Conservation (phyloP, 2,329 filamentous ascomycete species). For the Byssoonygena ceratinophila region DNA sequence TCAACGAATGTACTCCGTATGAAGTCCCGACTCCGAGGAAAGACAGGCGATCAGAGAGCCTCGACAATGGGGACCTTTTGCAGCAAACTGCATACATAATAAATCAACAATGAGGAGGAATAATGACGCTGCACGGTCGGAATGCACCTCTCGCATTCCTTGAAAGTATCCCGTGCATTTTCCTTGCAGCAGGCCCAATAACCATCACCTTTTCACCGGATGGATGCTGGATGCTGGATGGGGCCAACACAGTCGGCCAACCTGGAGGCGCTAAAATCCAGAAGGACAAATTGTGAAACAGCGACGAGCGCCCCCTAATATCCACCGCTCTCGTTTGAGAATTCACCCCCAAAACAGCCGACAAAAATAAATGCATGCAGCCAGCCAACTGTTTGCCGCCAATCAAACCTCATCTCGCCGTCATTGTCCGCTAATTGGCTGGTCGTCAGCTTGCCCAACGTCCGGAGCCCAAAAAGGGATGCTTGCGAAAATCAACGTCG, state of each 20-base stretch:
- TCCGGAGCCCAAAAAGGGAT: neutral
- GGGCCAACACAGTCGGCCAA: neutral
- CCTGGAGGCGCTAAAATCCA: neutral
- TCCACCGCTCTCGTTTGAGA: conserved; percentile 9
- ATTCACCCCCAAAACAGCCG: conserved; percentile 9
- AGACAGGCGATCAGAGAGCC: too few species aligned
- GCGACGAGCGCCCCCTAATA: neutral
- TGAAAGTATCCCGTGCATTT: neutral
- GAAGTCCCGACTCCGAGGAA: too few species aligned
- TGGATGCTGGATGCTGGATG: neutral
- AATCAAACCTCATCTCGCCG: neutral
- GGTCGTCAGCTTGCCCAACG: neutral
- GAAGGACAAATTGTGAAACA: conserved; percentile 6
- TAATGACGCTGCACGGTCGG: too few species aligned
- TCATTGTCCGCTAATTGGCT: neutral
- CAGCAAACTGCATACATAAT: too few species aligned
- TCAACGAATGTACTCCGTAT: too few species aligned
- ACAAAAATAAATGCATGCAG: conserved; percentile 5
- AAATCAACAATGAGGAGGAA: too few species aligned
- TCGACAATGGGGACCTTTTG: too few species aligned
- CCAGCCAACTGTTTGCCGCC: neutral
- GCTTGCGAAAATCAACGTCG: neutral
- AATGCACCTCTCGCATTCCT: neutral
- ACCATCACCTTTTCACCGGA: neutral
- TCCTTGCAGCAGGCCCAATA: neutral